phyloP scores from a whole-genome alignment of 169 alveolate genomes.

The Cyclospora cayetanensis region DNA sequence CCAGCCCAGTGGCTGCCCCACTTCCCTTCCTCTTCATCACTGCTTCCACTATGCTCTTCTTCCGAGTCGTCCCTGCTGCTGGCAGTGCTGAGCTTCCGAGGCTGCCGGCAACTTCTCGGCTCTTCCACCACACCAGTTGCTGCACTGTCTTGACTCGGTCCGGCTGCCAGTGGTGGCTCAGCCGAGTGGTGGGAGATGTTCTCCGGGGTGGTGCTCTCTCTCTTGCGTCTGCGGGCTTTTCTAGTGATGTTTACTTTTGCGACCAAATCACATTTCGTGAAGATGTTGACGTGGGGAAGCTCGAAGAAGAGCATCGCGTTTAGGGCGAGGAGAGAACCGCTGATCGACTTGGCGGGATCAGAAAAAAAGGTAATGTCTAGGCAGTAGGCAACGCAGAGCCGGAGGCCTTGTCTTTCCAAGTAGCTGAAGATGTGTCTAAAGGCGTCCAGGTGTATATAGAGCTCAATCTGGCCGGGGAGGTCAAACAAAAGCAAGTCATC shows the following conservation, averaged over 20 bases:
- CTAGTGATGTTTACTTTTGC: conserved; percentile 74
- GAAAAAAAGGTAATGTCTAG: conserved; percentile 90
- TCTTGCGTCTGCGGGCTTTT: not conserved
- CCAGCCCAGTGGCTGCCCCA: not conserved
- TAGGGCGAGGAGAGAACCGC: conserved; percentile 90
- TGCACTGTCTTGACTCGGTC: not conserved
- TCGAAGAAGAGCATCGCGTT: conserved; percentile 93
- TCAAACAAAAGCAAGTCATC: conserved; percentile 92
- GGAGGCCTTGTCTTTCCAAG: conserved; percentile 84
- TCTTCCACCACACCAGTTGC: not conserved
- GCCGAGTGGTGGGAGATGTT: no score
- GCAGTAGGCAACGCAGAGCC: conserved; percentile 89
- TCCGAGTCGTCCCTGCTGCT: not conserved
- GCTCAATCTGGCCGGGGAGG: conserved; percentile 95
- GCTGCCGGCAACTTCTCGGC: no score
- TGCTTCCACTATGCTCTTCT: not conserved
- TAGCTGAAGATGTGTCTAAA: conserved; percentile 85
- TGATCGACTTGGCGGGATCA: conserved; percentile 89
- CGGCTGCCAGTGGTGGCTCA: no score
- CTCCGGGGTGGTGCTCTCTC: no score
- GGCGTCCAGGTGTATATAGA: conserved; percentile 91
- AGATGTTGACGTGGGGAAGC: conserved; percentile 91
- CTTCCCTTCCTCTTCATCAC: not conserved
- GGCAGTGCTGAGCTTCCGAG: no score
- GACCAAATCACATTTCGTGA: conserved; percentile 93